Conservation (phyloP, 306 rosid species). For the Cucurbita pepo region DNA sequence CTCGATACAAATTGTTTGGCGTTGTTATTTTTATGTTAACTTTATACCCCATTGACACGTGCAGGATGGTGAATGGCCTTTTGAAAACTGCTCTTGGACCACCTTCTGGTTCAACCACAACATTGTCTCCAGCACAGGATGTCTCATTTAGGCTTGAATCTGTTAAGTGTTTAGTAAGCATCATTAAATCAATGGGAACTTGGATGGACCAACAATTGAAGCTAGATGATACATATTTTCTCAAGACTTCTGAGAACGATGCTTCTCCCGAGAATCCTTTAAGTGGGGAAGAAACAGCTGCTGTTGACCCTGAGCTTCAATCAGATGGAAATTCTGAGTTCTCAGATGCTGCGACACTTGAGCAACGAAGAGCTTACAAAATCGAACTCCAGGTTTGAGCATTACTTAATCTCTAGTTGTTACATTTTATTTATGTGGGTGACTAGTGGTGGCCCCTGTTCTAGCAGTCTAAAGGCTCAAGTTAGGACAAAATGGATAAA, state of each 20-base stretch:
- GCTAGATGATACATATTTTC: conserved; percentile 41
- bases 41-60: conserved; percentile 70
- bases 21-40: conserved; percentile 32
- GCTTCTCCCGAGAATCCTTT: conserved; percentile 32
- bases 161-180: conserved; percentile 81
- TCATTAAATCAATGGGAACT: conserved; percentile 86
- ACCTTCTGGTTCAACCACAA: conserved; percentile 79
- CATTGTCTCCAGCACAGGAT: conserved; percentile 87
- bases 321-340: conserved; percentile 55
- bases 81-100: conserved; percentile 98
- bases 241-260: conserved; percentile 47
- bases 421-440: neutral
- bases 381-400: conserved; percentile 78
- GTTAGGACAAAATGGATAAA: neutral
- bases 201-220: conserved; percentile 95
- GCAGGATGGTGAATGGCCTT: conserved; percentile 99
- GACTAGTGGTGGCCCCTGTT: neutral
- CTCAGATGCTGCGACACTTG: conserved; percentile 83
- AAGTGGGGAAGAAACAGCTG: conserved; percentile 68
- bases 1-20: neutral
- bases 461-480: neutral
- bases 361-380: conserved; percentile 89
- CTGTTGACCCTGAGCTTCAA: conserved; percentile 62
- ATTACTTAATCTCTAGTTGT: conserved; percentile 8
- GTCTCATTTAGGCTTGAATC: conserved; percentile 89